Base-by-base conservation (phyloP, 2,329 filamentous ascomycete genomes). In the Whalleya microplaca region DNA sequence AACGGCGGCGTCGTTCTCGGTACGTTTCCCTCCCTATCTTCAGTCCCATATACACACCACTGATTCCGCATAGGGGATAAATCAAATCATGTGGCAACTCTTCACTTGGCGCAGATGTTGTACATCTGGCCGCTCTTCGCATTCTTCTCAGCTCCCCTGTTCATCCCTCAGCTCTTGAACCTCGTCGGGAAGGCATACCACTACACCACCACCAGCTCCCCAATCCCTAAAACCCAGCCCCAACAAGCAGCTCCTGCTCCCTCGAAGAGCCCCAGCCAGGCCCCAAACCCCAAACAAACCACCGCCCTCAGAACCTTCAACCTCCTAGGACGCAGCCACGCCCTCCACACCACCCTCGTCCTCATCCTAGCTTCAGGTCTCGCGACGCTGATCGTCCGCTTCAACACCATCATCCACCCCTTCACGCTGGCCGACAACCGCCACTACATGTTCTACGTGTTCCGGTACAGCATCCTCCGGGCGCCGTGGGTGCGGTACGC, bases 391-490 rank as follows among this genome's bases (percentile, higher is more conserved):
- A 72, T 86, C 19, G 86, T 97, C 21, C 84, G 85, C 60, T 89
- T 84, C 80, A 98, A 97, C 80, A 99, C 95, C 32, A 89, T 96
- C 61, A 84, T 98, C 43, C 95, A 99, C 69, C 94, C 95, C 0
- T 99, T 98, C 71, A 96, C 93, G 0, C 83, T 98, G 0, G 95
- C 95, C 32, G 95, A 99, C 73, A 99, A 99, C 73, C 83, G 95
- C 2, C 95, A 99, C 73, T 99, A 96, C 77, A 89, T 96, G 72
- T 99, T 99, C 74, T 99, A 99, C 76, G 80, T 96, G 58, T 99
- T 99, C 78, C 87, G 92, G 1, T 86, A 92, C 67, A 87, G 89
- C 5, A 87, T 98, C 40, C 83, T 89, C 2, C 81, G 81, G 5
- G 84, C 90, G 42, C 77, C 80, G 1, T 74, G 78, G 18, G 74